These are phyloP conservation scores for Pichia sp. DNA, from an alignment of 1,139 yeast species.

Conservation along the genomic window DNA sequence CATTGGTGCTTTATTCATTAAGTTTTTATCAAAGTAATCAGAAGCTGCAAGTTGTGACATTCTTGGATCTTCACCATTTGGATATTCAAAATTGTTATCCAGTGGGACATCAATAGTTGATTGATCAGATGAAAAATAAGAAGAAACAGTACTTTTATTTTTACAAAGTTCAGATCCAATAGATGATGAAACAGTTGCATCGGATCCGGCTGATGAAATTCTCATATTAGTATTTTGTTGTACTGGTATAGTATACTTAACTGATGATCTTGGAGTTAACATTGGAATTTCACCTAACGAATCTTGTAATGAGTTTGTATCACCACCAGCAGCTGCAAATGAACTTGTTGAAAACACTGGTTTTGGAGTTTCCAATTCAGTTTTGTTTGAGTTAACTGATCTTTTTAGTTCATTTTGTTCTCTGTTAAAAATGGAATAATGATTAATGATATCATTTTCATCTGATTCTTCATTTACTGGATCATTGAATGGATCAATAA, in stretches of 20 bases:
- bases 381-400: constrained; percentile 34
- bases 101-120: constrained; percentile 17
- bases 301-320: constrained; percentile 19
- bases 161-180: constrained; percentile 9
- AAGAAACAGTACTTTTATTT: constrained; percentile 17
- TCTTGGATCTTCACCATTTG: constrained; percentile 2
- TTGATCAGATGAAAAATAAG: constrained; percentile 18
- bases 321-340: constrained; percentile 50
- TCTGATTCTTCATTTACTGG: constrained; percentile 26
- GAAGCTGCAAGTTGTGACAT: constrained; percentile 7
- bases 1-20: constrained; percentile 19
- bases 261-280: constrained; percentile 20
- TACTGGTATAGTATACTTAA: constrained; percentile 10
- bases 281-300: constrained; percentile 23
- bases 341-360: constrained; percentile 61
- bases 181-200: constrained; percentile 12
- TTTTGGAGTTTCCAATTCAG: constrained; percentile 51
- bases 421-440: constrained; percentile 17
- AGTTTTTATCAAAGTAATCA: constrained; percentile 12
- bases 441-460: constrained; percentile 12
- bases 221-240: constrained; percentile 13
- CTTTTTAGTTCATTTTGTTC: constrained; percentile 28
- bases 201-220: constrained; percentile 13
- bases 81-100: constrained; percentile 21
- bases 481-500: constrained; percentile 38